Percentiles rank a stretch among this genome's conserved stretches.
These are phyloP conservation scores for Beauveria rudraprayagi DNA, from an alignment of 2,329 filamentous ascomycete genomes.

Conservation along the genomic window DNA sequence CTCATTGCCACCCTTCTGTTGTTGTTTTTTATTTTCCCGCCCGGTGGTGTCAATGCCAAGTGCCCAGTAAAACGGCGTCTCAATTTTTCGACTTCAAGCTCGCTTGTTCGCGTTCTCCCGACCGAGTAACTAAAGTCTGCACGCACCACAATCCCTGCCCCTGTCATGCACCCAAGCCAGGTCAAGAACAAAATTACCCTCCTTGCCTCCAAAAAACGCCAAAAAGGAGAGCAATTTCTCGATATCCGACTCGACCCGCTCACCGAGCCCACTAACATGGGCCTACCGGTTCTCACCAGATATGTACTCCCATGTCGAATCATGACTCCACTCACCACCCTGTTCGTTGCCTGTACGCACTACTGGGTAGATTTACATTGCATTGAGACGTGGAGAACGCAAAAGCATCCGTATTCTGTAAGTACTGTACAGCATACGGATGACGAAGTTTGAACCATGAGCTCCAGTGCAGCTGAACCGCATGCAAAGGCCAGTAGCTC, in stretches of 20 bases:
- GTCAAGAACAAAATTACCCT: not conserved
- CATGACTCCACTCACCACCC: too few species aligned
- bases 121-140: not conserved
- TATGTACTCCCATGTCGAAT: too few species aligned
- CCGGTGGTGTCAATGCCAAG: not conserved
- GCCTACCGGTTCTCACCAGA: not conserved
- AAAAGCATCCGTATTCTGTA: not conserved
- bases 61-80: not conserved
- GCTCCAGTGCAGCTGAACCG: not conserved
- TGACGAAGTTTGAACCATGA: not conserved
- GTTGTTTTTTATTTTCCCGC: not conserved
- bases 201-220: not conserved
- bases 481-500: too few species aligned
- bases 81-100: not conserved
- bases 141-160: not conserved
- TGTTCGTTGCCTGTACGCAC: too few species aligned
- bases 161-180: not conserved
- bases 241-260: conserved; percentile 2
- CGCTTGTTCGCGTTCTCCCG: too few species aligned
- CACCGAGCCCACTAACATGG: not conserved
- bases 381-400: not conserved
- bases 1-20: too few species aligned
- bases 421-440: not conserved
- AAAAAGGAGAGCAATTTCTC: conserved; percentile 6
- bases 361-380: not conserved